Percentiles rank a stretch among this genome's conserved stretches.
Evolutionary conservation across 2,329 filamentous ascomycete genomes (phyloP).

Genomic region (Paraphoma chrysanthemicola): DNA sequence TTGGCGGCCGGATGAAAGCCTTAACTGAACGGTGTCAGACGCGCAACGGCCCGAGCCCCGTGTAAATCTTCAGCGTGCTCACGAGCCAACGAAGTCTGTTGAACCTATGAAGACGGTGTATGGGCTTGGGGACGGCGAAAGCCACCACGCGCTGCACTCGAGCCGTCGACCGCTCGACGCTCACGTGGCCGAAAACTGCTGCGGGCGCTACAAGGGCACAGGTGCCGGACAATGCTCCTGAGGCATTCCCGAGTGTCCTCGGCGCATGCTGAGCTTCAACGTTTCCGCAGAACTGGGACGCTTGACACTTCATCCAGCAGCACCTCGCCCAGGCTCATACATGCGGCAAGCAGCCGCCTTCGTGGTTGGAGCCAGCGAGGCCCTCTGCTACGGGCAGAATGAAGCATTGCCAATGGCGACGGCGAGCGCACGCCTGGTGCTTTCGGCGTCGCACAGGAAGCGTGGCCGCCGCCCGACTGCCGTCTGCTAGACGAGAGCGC

Average conservation of each 20-base stretch:
- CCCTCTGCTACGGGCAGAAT: conserved; percentile 10
- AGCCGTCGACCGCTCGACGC: not conserved
- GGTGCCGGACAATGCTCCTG: conserved; percentile 6
- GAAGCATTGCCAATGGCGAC: conserved; percentile 11
- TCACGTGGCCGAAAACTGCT: conserved; percentile 22
- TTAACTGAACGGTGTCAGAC: conserved; percentile 27
- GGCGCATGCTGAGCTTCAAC: conserved; percentile 10
- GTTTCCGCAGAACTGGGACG: conserved; percentile 17
- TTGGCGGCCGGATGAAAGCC: too few species aligned
- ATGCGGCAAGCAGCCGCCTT: conserved; percentile 11
- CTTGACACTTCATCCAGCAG: conserved; percentile 15
- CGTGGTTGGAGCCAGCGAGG: conserved; percentile 12
- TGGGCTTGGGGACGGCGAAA: too few species aligned
- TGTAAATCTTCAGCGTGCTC: conserved; percentile 5
- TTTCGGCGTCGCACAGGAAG: conserved; percentile 13
- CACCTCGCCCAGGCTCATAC: conserved; percentile 6
- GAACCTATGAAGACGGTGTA: not conserved
- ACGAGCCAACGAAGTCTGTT: not conserved
- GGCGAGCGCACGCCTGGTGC: conserved; percentile 4
- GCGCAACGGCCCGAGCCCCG: conserved; percentile 40
- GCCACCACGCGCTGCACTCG: too few species aligned
- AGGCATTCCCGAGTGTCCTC: not conserved
- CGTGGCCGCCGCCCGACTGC: conserved; percentile 10
- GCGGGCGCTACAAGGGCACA: conserved; percentile 14
- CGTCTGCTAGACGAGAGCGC: not conserved